Evolutionary conservation across 169 alveolate species (phyloP).

Genomic region (Eimeria falciformis): DNA sequence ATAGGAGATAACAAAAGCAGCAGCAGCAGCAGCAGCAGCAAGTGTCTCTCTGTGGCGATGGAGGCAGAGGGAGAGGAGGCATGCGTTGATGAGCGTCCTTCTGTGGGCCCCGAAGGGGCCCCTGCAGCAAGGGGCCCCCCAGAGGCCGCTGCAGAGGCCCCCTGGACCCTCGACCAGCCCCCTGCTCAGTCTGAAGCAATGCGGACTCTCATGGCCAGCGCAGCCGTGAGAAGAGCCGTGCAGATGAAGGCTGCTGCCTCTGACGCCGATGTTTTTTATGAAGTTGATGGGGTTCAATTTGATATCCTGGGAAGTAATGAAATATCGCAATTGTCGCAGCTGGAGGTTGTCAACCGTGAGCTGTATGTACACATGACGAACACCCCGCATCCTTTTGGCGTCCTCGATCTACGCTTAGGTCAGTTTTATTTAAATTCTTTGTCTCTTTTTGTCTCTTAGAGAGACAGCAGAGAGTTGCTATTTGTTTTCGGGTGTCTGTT

Average conservation of each 20-base stretch:
- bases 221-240: not conserved
- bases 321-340: constrained; percentile 65
- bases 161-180: not conserved
- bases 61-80: not conserved
- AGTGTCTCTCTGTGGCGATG: not conserved
- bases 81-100: not conserved
- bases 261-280: not conserved
- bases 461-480: constrained; percentile 7
- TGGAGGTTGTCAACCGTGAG: constrained; percentile 60
- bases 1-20: not conserved
- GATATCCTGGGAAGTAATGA: constrained; percentile 68
- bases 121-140: not conserved
- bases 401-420: constrained; percentile 43
- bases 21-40: constrained; percentile 54
- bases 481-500: too few relatives aligned
- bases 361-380: constrained; percentile 54
- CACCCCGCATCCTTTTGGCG: constrained; percentile 60
- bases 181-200: not conserved
- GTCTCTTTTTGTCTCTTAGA: not conserved
- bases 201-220: not conserved
- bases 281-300: constrained; percentile 78
- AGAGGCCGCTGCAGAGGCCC: not conserved
- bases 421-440: too few relatives aligned
- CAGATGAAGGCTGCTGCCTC: not conserved
- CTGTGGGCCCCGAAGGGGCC: not conserved